A percentile compares a stretch with the other conserved stretches of the same genome.
phyloP scores from a whole-genome alignment of 2,329 filamentous ascomycete species.

The Cladosporium sp. region DNA sequence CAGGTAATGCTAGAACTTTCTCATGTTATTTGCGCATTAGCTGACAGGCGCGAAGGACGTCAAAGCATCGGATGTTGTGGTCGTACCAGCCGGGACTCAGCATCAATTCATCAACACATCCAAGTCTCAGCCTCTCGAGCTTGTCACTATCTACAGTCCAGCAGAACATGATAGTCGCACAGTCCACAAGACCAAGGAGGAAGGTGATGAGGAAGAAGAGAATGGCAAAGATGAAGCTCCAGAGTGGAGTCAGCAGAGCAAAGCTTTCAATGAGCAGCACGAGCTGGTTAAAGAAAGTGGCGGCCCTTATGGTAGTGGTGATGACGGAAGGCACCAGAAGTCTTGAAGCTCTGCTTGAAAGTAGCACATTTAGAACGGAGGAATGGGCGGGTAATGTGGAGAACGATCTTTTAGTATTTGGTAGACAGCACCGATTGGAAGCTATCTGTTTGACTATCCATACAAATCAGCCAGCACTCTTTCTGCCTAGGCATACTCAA shows the following conservation, averaged over 20 bases:
- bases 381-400: too few species aligned
- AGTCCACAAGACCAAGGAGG: slow-evolving; percentile 59
- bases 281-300: slow-evolving; percentile 48
- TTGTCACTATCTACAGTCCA: slow-evolving; percentile 60
- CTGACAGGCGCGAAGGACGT: slow-evolving; percentile 34
- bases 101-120: slow-evolving; percentile 60
- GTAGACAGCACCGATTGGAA: too few species aligned
- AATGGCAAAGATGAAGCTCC: slow-evolving; percentile 57
- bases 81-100: slow-evolving; percentile 61
- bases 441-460: too few species aligned
- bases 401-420: too few species aligned
- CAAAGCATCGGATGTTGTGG: slow-evolving; percentile 53
- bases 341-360: slow-evolving; percentile 12
- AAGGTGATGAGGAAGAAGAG: slow-evolving; percentile 59
- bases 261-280: slow-evolving; percentile 53
- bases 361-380: too few species aligned
- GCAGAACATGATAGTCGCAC: slow-evolving; percentile 57
- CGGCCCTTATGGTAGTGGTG: slow-evolving; percentile 32
- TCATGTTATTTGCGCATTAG: not conserved
- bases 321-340: slow-evolving; percentile 33
- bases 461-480: too few species aligned
- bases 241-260: slow-evolving; percentile 53
- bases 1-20: slow-evolving; percentile 34
- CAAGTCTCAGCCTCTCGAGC: slow-evolving; percentile 53
- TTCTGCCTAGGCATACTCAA: too few species aligned